These are phyloP conservation scores for Passiflora organensis DNA, from an alignment of 345 rosid species.

Conservation along the genomic window DNA sequence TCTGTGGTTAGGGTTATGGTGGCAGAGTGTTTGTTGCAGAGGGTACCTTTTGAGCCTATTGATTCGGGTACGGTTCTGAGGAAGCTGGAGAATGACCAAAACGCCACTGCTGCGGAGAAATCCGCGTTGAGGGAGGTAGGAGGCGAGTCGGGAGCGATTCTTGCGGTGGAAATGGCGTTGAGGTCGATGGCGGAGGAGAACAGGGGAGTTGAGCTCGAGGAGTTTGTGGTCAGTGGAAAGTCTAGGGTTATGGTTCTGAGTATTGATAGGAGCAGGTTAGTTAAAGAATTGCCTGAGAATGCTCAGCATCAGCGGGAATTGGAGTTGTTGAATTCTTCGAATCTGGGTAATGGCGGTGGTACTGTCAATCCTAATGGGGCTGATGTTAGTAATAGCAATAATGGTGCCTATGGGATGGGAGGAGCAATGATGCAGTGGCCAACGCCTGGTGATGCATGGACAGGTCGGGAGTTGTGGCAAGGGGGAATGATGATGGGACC, in stretches of 20 bases:
- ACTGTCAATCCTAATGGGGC: conserved; percentile 16
- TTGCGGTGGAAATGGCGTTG: conserved; percentile 77
- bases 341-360: neutral
- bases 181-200: conserved; percentile 84
- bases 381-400: conserved; percentile 7
- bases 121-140: conserved; percentile 76
- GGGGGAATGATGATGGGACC: conserved; percentile 56
- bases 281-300: conserved; percentile 75
- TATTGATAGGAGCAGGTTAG: conserved; percentile 66
- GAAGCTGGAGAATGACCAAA: conserved; percentile 84
- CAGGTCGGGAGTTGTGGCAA: conserved; percentile 27
- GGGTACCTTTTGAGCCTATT: conserved; percentile 68
- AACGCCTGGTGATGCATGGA: conserved; percentile 51
- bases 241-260: conserved; percentile 72
- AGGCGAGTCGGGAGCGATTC: conserved; percentile 72
- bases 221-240: conserved; percentile 79
- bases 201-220: conserved; percentile 73
- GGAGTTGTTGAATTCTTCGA: conserved; percentile 22
- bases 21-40: conserved; percentile 72
- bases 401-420: conserved; percentile 31
- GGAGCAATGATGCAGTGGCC: conserved; percentile 36
- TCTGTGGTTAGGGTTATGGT: conserved; percentile 76
- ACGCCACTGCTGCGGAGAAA: conserved; percentile 59
- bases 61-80: conserved; percentile 78
- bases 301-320: conserved; percentile 32